Evolutionary conservation across 371 early-diverging fungal genomes (phyloP).

Genomic region (Dentiscutata heterogama): DNA sequence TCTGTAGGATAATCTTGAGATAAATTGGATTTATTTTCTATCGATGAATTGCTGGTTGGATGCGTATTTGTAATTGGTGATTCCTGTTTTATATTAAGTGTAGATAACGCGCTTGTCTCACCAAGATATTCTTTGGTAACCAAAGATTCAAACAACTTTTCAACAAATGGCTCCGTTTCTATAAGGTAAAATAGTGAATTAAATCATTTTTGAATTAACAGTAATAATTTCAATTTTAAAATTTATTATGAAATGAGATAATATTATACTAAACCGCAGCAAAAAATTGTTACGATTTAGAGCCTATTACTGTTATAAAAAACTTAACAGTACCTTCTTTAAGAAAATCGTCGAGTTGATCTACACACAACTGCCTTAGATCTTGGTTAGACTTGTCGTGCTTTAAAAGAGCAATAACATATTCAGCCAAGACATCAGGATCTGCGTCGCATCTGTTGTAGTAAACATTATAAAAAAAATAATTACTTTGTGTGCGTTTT

Average conservation of each 20-base stretch:
- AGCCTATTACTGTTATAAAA: neutral
- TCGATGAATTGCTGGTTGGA: slow-evolving; percentile 7
- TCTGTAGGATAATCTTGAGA: slow-evolving; percentile 18
- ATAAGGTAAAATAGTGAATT: slow-evolving; percentile 20
- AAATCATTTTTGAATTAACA: neutral
- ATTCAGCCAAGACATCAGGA: slow-evolving; percentile 80
- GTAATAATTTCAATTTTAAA: neutral
- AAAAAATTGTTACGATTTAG: neutral
- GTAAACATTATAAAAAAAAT: neutral
- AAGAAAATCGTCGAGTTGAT: slow-evolving; percentile 66
- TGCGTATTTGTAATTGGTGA: neutral
- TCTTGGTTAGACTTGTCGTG: slow-evolving; percentile 65
- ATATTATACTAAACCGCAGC: neutral
- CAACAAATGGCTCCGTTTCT: slow-evolving; percentile 79
- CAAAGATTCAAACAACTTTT: slow-evolving; percentile 66
- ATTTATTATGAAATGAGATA: neutral
- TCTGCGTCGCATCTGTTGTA: slow-evolving; percentile 80
- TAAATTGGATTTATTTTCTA: slow-evolving; percentile 34
- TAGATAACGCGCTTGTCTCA: slow-evolving; percentile 2
- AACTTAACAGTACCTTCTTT: slow-evolving; percentile 61
- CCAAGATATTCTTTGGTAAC: slow-evolving; percentile 52
- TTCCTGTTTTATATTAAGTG: slow-evolving; percentile 5
- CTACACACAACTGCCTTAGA: slow-evolving; percentile 54
- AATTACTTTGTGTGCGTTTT: neutral
- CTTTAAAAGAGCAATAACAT: slow-evolving; percentile 80